Percentiles rank a stretch among this genome's conserved stretches.
These are phyloP conservation scores for Suhomyces taliae DNA, from an alignment of 1,139 yeast genomes.

Conservation along the genomic window DNA sequence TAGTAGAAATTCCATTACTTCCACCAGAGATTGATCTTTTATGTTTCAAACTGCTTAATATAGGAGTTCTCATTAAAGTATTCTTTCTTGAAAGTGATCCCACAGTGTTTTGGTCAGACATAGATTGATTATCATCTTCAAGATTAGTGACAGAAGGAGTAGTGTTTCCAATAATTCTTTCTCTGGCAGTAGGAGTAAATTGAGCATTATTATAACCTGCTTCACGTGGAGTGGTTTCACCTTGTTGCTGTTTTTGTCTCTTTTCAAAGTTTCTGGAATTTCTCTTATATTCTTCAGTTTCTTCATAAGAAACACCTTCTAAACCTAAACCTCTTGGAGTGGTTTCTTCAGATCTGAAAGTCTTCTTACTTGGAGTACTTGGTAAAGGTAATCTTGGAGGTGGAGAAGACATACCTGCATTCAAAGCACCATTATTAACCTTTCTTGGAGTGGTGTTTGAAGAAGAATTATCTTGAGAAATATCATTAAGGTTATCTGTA, in stretches of 20 bases:
- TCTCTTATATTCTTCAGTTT: constrained; percentile 3
- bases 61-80: constrained; percentile 34
- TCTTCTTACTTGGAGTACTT: constrained; percentile 17
- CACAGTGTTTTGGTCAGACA: constrained; percentile 4
- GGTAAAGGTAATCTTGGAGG: constrained; percentile 39
- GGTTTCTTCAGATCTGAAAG: constrained; percentile 15
- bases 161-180: constrained; percentile 8
- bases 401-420: constrained; percentile 26
- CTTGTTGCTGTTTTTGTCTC: constrained; percentile 7
- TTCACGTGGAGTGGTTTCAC: constrained; percentile 9
- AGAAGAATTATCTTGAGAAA: constrained; percentile 9
- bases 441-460: constrained; percentile 21
- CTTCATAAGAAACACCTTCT: constrained; percentile 35
- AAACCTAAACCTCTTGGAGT: constrained; percentile 42
- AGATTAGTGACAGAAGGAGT: constrained; percentile 44
- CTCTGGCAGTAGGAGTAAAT: constrained; percentile 9
- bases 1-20: constrained; percentile 24
- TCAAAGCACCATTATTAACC: constrained; percentile 6
- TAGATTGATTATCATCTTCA: constrained; percentile 21
- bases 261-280: constrained; percentile 4
- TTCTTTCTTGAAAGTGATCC: constrained; percentile 24
- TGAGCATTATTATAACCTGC: constrained; percentile 4
- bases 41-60: constrained; percentile 35
- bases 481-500: constrained; percentile 19
- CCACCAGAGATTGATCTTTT: constrained; percentile 47